Evolutionary conservation across 179 eudicot genomes (phyloP).

Genomic region (Nepenthes alata): DNA sequence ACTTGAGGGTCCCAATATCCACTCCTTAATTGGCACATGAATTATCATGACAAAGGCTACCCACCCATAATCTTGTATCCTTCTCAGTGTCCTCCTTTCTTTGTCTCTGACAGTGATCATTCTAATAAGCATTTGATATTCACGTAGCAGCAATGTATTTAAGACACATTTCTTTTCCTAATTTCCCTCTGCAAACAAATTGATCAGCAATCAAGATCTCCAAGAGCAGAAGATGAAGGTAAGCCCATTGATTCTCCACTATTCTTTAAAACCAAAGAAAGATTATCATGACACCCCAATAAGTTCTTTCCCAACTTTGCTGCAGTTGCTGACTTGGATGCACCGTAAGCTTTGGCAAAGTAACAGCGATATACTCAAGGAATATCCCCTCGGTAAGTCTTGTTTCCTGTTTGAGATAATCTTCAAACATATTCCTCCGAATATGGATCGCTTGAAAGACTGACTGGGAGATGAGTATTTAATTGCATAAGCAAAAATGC

Average conservation of each 20-base stretch:
- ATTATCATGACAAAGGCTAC: slow-evolving; percentile 18
- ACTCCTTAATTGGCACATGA: slow-evolving; percentile 15
- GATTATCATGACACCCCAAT: neutral
- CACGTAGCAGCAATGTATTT: neutral
- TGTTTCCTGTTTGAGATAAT: neutral
- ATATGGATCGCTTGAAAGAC: neutral
- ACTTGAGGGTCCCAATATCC: slow-evolving; percentile 21
- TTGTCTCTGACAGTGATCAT: slow-evolving; percentile 12
- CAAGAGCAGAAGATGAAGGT: slow-evolving; percentile 54
- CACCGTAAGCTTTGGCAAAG: slow-evolving; percentile 78
- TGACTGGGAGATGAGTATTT: neutral
- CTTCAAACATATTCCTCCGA: neutral
- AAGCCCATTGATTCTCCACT: slow-evolving; percentile 6
- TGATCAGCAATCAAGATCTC: slow-evolving; percentile 20
- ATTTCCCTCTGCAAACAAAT: slow-evolving; percentile 9
- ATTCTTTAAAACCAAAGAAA: neutral
- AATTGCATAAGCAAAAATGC: neutral
- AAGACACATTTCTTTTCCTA: slow-evolving; percentile 8
- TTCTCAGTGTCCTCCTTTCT: slow-evolving; percentile 28
- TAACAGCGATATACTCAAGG: slow-evolving; percentile 48
- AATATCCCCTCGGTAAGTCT: slow-evolving; percentile 42
- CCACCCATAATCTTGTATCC: slow-evolving; percentile 27
- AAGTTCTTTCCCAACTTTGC: slow-evolving; percentile 14
- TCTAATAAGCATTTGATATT: slow-evolving; percentile 4
- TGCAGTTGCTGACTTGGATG: slow-evolving; percentile 91